phyloP scores from a whole-genome alignment of 2,329 filamentous ascomycete genomes.

The Alternaria angustiovoidea region DNA sequence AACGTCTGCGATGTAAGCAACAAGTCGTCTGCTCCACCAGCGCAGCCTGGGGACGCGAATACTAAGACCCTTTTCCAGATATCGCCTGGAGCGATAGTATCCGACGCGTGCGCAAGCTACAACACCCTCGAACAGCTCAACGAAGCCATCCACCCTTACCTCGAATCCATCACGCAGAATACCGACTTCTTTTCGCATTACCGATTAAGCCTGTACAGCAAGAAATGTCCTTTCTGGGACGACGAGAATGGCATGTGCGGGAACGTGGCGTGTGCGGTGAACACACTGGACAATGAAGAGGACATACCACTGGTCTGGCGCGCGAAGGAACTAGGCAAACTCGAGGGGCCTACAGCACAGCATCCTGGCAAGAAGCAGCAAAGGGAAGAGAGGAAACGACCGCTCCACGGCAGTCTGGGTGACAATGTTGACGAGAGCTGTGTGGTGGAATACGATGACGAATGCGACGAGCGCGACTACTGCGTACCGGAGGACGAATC shows the following conservation, averaged over 20 bases:
- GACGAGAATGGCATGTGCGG: slow-evolving; percentile 94
- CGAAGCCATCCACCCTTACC: slow-evolving; percentile 73
- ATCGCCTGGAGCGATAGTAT: slow-evolving; percentile 86
- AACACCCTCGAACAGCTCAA: slow-evolving; percentile 88
- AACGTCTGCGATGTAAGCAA: slow-evolving; percentile 66
- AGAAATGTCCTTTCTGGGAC: slow-evolving; percentile 94
- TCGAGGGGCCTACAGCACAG: slow-evolving; percentile 88
- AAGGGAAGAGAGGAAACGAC: slow-evolving; percentile 72
- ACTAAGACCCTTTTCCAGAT: slow-evolving; percentile 67
- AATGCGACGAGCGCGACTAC: slow-evolving; percentile 96
- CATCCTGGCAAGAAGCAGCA: slow-evolving; percentile 83
- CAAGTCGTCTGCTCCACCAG: slow-evolving; percentile 26
- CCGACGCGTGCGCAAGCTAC: slow-evolving; percentile 94
- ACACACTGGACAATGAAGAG: slow-evolving; percentile 92
- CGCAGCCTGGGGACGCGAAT: slow-evolving; percentile 35
- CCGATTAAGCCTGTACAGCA: slow-evolving; percentile 92
- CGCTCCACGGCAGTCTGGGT: slow-evolving; percentile 82
- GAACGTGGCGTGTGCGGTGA: slow-evolving; percentile 95
- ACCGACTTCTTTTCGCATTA: slow-evolving; percentile 99
- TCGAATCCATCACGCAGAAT: slow-evolving; percentile 81
- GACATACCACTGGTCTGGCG: slow-evolving; percentile 94
- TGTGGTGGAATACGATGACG: slow-evolving; percentile 95
- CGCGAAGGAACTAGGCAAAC: slow-evolving; percentile 87
- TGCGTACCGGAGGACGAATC: slow-evolving; percentile 96
- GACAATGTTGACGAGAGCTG: slow-evolving; percentile 93